phyloP scores from a whole-genome alignment of 2,329 filamentous ascomycete genomes.

The Xylariaceae sp. region DNA sequence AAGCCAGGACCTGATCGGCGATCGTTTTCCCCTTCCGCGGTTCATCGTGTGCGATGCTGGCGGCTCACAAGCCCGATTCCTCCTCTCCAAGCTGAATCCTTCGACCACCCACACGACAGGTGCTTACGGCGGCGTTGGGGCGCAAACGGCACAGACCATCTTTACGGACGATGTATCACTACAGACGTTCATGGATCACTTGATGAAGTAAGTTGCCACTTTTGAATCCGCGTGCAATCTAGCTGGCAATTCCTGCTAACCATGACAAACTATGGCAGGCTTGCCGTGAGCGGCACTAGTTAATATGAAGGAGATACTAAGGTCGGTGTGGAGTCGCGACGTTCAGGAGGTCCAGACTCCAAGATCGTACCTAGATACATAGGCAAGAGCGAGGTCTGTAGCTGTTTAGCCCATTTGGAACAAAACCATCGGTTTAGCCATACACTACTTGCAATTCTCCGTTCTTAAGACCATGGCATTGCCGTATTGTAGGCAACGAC shows the following conservation, averaged over 20 bases:
- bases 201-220: slow-evolving; percentile 91
- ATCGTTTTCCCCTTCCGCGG: slow-evolving; percentile 94
- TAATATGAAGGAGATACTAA: slow-evolving; percentile 29
- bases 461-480: no score
- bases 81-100: slow-evolving; percentile 94
- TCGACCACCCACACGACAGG: slow-evolving; percentile 94
- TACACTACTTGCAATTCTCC: no score
- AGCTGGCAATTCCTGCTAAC: not conserved
- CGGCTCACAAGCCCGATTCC: slow-evolving; percentile 93
- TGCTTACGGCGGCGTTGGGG: slow-evolving; percentile 80
- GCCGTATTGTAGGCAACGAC: no score
- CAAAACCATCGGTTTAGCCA: no score
- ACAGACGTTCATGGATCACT: slow-evolving; percentile 98
- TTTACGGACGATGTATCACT: slow-evolving; percentile 98
- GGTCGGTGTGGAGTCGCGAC: not conserved
- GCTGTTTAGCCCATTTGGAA: no score
- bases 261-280: slow-evolving; percentile 28
- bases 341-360: no score
- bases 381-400: no score
- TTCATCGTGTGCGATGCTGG: slow-evolving; percentile 99
- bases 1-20: slow-evolving; percentile 82
- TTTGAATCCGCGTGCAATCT: not conserved
- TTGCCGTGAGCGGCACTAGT: slow-evolving; percentile 60
- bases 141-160: slow-evolving; percentile 89
- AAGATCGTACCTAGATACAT: no score